A percentile compares a stretch with the other conserved stretches of the same genome.
phyloP scores from a whole-genome alignment of 768 basidiomycete genomes.

The Lyophyllum semitale region DNA sequence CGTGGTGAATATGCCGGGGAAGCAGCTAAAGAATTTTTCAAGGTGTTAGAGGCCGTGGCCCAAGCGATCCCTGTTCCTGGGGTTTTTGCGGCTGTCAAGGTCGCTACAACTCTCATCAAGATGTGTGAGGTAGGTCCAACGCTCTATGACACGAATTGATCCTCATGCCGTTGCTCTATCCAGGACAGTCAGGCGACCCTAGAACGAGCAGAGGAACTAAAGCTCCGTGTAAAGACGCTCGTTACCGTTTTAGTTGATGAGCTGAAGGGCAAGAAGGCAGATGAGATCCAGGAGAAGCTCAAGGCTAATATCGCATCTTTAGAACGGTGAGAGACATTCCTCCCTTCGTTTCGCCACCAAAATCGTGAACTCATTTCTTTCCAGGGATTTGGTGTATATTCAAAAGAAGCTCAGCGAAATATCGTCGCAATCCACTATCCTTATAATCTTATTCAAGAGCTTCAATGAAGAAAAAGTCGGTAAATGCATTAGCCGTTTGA shows the following conservation, averaged over 20 bases:
- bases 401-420: slow-evolving; percentile 4
- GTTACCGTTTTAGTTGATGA: slow-evolving; percentile 4
- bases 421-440: not conserved
- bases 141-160: too few relatives aligned
- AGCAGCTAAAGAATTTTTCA: slow-evolving; percentile 5
- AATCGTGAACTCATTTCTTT: not conserved
- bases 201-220: too few relatives aligned
- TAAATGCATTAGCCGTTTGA: slow-evolving; percentile 2
- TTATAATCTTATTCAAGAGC: not conserved
- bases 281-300: too few relatives aligned
- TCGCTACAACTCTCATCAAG: slow-evolving; percentile 1
- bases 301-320: not conserved
- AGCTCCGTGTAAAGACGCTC: slow-evolving; percentile 6
- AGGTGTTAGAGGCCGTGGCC: slow-evolving; percentile 2
- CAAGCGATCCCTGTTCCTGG: slow-evolving; percentile 4
- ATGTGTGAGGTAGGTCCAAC: slow-evolving; percentile 6
- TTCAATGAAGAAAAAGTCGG: slow-evolving; percentile 10
- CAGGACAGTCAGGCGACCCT: slow-evolving; percentile 5
- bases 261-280: slow-evolving; percentile 8
- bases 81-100: not conserved
- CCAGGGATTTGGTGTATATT: slow-evolving; percentile 5
- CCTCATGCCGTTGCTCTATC: too few relatives aligned
- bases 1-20: slow-evolving; percentile 4
- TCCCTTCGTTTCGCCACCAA: not conserved
- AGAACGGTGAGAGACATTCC: not conserved